Base-by-base conservation (phyloP, 1,284 basidiomycete species). In the Amylostereum areolatum region DNA sequence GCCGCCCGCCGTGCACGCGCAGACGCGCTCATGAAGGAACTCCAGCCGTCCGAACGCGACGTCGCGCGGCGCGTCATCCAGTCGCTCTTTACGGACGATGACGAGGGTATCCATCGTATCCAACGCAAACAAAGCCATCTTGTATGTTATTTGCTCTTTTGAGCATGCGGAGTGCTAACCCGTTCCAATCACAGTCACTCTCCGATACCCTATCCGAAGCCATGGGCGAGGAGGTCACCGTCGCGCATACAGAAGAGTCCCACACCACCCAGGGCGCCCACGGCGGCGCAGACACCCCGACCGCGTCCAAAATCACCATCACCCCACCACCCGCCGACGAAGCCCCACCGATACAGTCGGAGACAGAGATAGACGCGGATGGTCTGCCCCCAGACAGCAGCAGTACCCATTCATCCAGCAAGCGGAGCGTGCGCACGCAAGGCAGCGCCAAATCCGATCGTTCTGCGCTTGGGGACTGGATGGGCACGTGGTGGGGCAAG, bases 151-250 rank as follows among this genome's bases (percentile, higher is more conserved):
- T 37, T 30, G 50, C 31, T 54, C 45, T 43, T 29, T 18, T 39
- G 36, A 24, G 8, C 29, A 8, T 54, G 24, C 53, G 7, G 36
- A 18, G 11, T 45, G 47, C 48, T 47, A 53, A 51, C 45, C 50
- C 33, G 36, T 43, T 30, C n/a, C n/a, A n/a, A n/a, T 24, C 30
- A 6, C 50, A 89, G 85, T 85, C 83, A 11, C 67, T 90, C 3
- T 69, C 77, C 12, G 83, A 84, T 51, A 87, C 83, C 0, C 66
- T 89, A 32, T 79, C 77, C 0, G 86, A 89, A 60, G 86, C 86
- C 0, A 74, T 89, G 45, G 74, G 77, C 36, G 85, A 88, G 48
- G 80, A 80, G 42, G 78, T 75, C 67, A 62, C 30, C 25, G 43
- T 52, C 33, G 47, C 46, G 25, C 47, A 34, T 45, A n/a, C 27